A percentile compares a stretch with the other conserved stretches of the same genome.
These are phyloP conservation scores for Tricharina praecox DNA, from an alignment of 495 filamentous ascomycete genomes.

Conservation along the genomic window DNA sequence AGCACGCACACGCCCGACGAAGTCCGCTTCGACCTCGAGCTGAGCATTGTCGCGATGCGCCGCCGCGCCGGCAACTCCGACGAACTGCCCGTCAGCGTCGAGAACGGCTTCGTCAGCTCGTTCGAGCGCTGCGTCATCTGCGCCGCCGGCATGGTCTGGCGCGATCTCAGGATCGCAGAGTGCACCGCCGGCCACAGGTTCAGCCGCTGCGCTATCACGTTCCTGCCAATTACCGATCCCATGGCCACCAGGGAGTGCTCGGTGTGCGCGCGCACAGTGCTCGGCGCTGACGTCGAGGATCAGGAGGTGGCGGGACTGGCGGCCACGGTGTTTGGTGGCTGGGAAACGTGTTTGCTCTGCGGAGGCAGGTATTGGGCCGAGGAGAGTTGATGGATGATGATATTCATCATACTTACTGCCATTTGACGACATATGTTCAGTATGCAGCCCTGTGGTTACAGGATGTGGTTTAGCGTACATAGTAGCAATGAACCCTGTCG, in stretches of 20 bases:
- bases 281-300: slow-evolving; percentile 9
- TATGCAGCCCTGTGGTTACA: no score
- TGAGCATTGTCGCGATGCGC: background rate
- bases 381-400: no score
- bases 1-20: slow-evolving; percentile 7
- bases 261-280: slow-evolving; percentile 22
- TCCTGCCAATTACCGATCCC: slow-evolving; percentile 24
- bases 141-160: slow-evolving; percentile 21
- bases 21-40: background rate
- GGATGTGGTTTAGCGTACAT: no score
- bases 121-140: slow-evolving; percentile 23
- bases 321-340: slow-evolving; percentile 16
- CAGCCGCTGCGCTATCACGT: slow-evolving; percentile 24
- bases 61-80: background rate
- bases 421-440: no score
- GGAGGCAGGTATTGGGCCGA: slow-evolving; percentile 25
- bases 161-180: slow-evolving; percentile 23
- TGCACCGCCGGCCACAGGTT: slow-evolving; percentile 24
- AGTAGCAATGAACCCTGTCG: no score
- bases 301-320: slow-evolving; percentile 15
- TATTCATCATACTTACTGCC: no score
- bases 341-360: slow-evolving; percentile 26
- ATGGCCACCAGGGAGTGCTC: slow-evolving; percentile 22
- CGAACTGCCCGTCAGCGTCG: background rate
- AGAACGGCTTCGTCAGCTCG: slow-evolving; percentile 21